Evolutionary conservation across 495 filamentous ascomycete species (phyloP), one percentile per base, ranked within the genome.

Genomic region (Penicillium soppii): DNA sequence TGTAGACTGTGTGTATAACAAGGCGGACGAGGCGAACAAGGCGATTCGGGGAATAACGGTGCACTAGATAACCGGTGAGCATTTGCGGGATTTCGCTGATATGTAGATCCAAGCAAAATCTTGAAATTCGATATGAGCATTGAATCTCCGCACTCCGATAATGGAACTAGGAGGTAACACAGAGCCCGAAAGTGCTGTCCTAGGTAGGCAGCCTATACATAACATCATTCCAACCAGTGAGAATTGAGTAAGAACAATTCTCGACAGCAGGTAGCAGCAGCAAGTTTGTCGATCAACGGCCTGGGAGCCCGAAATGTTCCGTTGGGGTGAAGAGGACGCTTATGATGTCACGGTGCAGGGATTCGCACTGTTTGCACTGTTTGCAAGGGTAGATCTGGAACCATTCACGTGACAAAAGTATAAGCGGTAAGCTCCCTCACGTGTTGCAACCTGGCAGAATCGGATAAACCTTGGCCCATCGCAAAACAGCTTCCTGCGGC

Each of bases 401-500:
- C 27, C 20, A 32, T 20, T 4, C 10, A 21, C 12, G 29, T 46
- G 25, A 27, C 25, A 27, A 27, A 9, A 27, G 25, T 5, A 27
- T 5, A 27, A 4, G 13, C 29, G 13, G 29, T 12, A n/a, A n/a
- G n/a, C n/a, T n/a, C n/a, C n/a, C n/a, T n/a, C 29, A 7, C 29
- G 10, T 32, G 29, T 47, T 47, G 40, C 40, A 42, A 26, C 10
- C 13, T 8, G 39, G 23, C n/a, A 3, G 3, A 3, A 20, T 20
- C 42, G 53, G 53, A 50, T 19, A 26, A 40, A 48, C 22, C 2
- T 20, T 45, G 38, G 23, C 7, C 43, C 47, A 10, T 39, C 43
- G 51, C 55, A 59, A 65, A 65, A 61, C 52, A 61, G 49, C 51
- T 35, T 43, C 54, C 21, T 47, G n/a, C n/a, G n/a, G n/a, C n/a